Evolutionary conservation across 805 yeast species (phyloP), one percentile per base, ranked within the genome.

Genomic region (Yarrowia yakushimensis): DNA sequence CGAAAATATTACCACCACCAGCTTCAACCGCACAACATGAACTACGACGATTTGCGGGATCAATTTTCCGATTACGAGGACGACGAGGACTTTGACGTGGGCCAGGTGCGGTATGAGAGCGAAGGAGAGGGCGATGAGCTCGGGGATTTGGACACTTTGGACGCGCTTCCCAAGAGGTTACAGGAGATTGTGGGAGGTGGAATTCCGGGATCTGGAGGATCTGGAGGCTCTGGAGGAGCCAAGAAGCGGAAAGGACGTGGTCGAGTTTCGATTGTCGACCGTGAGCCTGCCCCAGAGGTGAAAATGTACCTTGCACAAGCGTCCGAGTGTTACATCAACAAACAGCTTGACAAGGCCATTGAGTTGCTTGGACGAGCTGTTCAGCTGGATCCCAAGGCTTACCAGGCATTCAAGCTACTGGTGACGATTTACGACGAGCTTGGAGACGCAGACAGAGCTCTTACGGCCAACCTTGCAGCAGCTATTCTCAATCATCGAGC

Each of bases 401-500:
- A 69, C 34, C 66, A 64, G 41, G 73, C 76, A 17, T 72, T 67
- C 63, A 68, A 68, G 37, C 62, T 72, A 36, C 68, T 74, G 6
- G 72, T 67, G 9, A 65, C 68, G 6, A 72, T 92, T 81, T 73
- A 76, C 78, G 67, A 89, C 83, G 78, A 77, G 22, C 67, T 72
- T 20, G 73, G 70, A n/a, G 76, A 76, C 48, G 67, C 72, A 4
- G 73, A 69, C 23, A 68, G 67, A 60, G 72, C 76, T 11, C 67
- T 75, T 34, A 66, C 69, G 2, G 79, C 79, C 10, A 67, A 69
- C 42, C 62, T 69, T 7, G 66, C 69, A 65, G 96, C 90, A 12
- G 85, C 93, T 64, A 84, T 85, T 67, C 78, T 85, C 61, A 97
- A 91, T 70, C 86, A 89, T 13, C 82, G 82, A 66, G 87, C 88